These are phyloP conservation scores for Nicotiana tabacum DNA, from an alignment of 257 asterid genomes.

Conservation along the genomic window DNA sequence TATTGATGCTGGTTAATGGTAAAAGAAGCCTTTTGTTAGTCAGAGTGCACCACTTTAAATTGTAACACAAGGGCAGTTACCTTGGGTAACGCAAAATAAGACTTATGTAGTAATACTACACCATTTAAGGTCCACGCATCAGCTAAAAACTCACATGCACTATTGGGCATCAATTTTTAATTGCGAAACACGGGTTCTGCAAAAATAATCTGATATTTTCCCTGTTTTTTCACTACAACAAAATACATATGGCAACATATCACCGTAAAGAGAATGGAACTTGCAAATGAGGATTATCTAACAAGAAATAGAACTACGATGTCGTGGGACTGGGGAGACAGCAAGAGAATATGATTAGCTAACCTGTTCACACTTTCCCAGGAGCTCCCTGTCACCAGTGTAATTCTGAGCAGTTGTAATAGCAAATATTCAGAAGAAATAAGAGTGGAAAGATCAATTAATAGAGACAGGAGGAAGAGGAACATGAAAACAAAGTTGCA, in stretches of 20 bases:
- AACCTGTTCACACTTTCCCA: constrained; percentile 99
- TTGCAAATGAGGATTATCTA: neutral
- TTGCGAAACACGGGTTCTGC: neutral
- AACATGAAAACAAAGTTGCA: neutral
- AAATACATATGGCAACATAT: neutral
- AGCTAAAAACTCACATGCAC: neutral
- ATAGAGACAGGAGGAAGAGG: neutral
- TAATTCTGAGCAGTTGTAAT: constrained; percentile 48
- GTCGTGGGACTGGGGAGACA: neutral
- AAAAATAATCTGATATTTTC: neutral
- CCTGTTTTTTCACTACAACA: neutral
- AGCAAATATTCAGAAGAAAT: constrained; percentile 14
- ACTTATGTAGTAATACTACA: neutral
- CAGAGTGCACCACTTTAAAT: neutral
- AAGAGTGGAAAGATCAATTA: neutral
- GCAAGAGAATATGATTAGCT: constrained; percentile 5
- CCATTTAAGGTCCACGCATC: neutral
- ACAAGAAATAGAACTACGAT: neutral
- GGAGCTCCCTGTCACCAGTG: constrained; percentile 78
- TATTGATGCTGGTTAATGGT: neutral
- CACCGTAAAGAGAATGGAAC: neutral
- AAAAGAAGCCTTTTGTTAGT: neutral
- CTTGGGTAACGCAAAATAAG: neutral
- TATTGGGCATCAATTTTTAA: neutral
- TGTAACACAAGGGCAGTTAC: neutral